Conservation (phyloP, 1,139 yeast genomes). For the Casaregolazyma lundiana region DNA sequence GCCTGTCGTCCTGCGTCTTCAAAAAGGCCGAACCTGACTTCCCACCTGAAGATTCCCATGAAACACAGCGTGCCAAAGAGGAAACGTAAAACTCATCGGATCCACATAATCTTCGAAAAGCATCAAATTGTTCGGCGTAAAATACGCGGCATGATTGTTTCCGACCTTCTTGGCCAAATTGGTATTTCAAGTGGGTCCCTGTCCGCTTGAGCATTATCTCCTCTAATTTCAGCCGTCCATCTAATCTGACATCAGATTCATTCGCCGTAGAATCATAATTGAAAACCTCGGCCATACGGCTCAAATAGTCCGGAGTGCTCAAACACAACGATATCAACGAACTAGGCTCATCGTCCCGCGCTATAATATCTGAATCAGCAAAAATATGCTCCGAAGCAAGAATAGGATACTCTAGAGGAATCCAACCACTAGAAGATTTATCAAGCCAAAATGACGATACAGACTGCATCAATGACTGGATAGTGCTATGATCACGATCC, state of each 20-base stretch:
- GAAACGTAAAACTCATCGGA: constrained; percentile 73
- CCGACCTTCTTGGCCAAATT: constrained; percentile 77
- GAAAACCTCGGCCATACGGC: constrained; percentile 44
- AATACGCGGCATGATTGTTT: constrained; percentile 87
- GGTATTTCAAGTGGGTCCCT: constrained; percentile 87
- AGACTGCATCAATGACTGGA: constrained; percentile 70
- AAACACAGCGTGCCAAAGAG: constrained; percentile 85
- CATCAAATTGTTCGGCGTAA: constrained; percentile 95
- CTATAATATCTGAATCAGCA: constrained; percentile 90
- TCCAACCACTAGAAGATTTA: constrained; percentile 93
- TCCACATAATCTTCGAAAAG: constrained; percentile 80
- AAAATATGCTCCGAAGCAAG: constrained; percentile 73
- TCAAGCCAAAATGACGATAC: constrained; percentile 96
- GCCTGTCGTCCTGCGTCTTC: constrained; percentile 85
- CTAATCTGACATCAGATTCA: constrained; percentile 23
- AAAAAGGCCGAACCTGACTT: constrained; percentile 92
- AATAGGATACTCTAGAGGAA: constrained; percentile 81
- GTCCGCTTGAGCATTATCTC: constrained; percentile 70
- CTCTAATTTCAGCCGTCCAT: constrained; percentile 42
- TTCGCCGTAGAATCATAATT: constrained; percentile 13
- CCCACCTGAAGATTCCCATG: constrained; percentile 97
- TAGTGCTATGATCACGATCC: constrained; percentile 42
- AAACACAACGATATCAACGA: constrained; percentile 90
- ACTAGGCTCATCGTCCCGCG: constrained; percentile 95
- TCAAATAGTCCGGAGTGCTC: constrained; percentile 75